Evolutionary conservation across 345 rosid genomes (phyloP).

Genomic region (Populus nigra): DNA sequence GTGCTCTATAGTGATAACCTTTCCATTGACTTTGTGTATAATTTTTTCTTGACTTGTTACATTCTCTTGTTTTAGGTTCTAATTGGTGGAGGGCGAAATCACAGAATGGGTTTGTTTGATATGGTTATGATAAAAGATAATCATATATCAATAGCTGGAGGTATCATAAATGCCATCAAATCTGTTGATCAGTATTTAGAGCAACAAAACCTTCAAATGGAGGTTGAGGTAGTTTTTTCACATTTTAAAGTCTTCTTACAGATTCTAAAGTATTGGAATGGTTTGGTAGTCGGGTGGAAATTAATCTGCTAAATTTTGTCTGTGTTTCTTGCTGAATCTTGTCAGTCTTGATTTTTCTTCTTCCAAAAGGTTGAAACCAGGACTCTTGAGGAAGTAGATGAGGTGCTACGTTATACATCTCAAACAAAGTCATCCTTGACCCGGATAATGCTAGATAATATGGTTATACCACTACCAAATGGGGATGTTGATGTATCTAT

Average conservation of each 20-base stretch:
- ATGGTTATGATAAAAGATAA: slow-evolving; percentile 98
- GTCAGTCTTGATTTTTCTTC: background rate
- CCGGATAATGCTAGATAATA: slow-evolving; percentile 92
- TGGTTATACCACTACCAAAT: slow-evolving; percentile 79
- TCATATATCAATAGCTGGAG: slow-evolving; percentile 92
- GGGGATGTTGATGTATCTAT: slow-evolving; percentile 83
- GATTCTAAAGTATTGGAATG: background rate
- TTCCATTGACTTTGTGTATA: slow-evolving; percentile 10
- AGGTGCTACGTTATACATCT: slow-evolving; percentile 60
- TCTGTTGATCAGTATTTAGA: slow-evolving; percentile 68
- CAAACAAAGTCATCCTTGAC: slow-evolving; percentile 57
- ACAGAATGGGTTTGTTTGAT: slow-evolving; percentile 94
- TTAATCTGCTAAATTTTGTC: slow-evolving; percentile 1
- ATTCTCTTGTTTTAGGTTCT: slow-evolving; percentile 57
- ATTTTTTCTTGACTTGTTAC: slow-evolving; percentile 25
- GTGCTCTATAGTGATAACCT: background rate
- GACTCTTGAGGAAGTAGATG: slow-evolving; percentile 77
- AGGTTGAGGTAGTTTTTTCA: slow-evolving; percentile 71
- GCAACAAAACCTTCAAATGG: slow-evolving; percentile 71
- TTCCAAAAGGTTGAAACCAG: slow-evolving; percentile 75
- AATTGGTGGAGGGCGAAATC: slow-evolving; percentile 94
- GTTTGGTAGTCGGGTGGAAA: slow-evolving; percentile 5
- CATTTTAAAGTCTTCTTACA: background rate
- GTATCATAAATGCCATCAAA: slow-evolving; percentile 68
- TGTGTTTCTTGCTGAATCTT: background rate